Conservation (phyloP, 495 filamentous ascomycete genomes). For the Aspergillus olivimuriae region DNA sequence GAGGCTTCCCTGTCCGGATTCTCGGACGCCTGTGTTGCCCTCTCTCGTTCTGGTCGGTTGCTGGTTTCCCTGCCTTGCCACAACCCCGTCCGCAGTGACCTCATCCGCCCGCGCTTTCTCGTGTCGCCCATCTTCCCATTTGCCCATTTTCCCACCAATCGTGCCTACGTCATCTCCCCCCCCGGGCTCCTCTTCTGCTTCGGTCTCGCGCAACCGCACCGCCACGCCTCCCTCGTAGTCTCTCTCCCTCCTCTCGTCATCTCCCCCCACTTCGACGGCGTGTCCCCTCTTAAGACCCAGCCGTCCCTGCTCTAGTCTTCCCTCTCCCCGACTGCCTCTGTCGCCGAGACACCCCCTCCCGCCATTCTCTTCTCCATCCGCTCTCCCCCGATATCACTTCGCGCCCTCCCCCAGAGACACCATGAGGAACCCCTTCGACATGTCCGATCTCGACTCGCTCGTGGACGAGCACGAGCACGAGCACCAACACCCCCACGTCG, state of each 20-base stretch:
- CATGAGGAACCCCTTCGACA: constrained; percentile 40
- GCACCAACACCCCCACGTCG: constrained; percentile 11
- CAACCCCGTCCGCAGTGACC: constrained; percentile 16
- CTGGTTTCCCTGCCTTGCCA: constrained; percentile 3
- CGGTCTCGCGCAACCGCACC: too few relatives aligned
- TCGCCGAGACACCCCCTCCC: background rate
- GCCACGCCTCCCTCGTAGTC: background rate
- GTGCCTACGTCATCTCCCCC: too few relatives aligned
- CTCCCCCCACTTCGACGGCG: too few relatives aligned
- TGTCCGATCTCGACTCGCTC: constrained; percentile 28
- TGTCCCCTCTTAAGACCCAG: too few relatives aligned
- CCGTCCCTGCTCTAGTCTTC: constrained; percentile 1
- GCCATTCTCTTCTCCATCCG: background rate
- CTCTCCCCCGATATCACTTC: constrained; percentile 14
- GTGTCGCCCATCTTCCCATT: constrained; percentile 1
- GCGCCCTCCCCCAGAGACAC: constrained; percentile 23
- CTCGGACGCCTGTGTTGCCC: constrained; percentile 2
- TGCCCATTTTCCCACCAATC: too few relatives aligned
- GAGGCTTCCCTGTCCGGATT: constrained; percentile 4
- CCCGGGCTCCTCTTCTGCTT: too few relatives aligned
- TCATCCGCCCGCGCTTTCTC: constrained; percentile 9
- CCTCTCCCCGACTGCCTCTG: constrained; percentile 1
- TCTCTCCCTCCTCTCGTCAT: too few relatives aligned
- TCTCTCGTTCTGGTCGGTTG: background rate
- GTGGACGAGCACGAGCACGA: constrained; percentile 29